Evolutionary conservation across 2,329 filamentous ascomycete genomes (phyloP), one percentile per base, ranked within the genome.

Genomic region (Cercospora brassicicola): DNA sequence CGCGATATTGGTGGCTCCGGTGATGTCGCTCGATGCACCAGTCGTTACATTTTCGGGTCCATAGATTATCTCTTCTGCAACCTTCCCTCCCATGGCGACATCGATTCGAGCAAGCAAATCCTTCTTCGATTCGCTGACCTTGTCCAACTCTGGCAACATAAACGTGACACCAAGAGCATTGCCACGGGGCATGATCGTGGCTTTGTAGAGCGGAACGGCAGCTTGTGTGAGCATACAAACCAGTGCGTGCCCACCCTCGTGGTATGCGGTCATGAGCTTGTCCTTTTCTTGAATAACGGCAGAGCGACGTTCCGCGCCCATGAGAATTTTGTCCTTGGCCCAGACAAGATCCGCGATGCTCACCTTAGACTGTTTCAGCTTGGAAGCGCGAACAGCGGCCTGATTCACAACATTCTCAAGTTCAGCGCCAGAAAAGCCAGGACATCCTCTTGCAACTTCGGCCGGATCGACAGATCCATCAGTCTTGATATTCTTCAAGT

Each of bases 301-400:
- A 73, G 90, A 96, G 79, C 90, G 91, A 77, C 90, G 89, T 82
- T 99, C 95, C 2, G 94, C 92, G 42, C 95, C 95, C 93, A 99
- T 97, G 79, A 97, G 90, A 64, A 99, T 92, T 82, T 95, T 95
- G 83, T 99, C 95, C 81, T 96, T 98, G 66, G 95, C 95, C 94
- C 94, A 99, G 74, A 97, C 94, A 71, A 98, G 90, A 77, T 98
- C 93, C 36, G 86, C 81, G 79, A 93, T 90, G 11, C 87, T 86
- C 63, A 99, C 92, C 56, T 90, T 86, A 67, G 84, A 84, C 45
- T 91, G 87, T 81, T 94, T 95, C 73, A 91, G 87, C 79, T 95
- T 93, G 76, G 93, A 96, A n/a, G 95, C 95, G 76, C 91, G 92
- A 53, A 99, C 90, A 23, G 95, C 95, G 33, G 95, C 95, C 78